Conservation (phyloP, 257 asterid species). For the Euphrasia confusa region DNA sequence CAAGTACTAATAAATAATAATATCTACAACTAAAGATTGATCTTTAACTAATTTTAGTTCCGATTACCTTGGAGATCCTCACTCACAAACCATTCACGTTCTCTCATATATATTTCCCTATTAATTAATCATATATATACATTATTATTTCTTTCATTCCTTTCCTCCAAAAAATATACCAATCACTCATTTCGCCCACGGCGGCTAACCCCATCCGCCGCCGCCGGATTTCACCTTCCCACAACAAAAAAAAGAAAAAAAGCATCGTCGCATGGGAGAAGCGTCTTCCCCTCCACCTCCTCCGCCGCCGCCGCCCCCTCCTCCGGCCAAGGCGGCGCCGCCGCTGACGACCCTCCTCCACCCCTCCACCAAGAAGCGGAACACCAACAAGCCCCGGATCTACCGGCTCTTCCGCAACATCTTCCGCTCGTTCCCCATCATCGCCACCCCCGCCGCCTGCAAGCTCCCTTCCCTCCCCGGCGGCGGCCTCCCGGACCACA, state of each 20-base stretch:
- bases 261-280: constrained; percentile 51
- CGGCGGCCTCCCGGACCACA: constrained; percentile 43
- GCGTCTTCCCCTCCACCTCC: constrained; percentile 30
- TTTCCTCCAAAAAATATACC: no score
- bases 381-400: constrained; percentile 27
- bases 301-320: constrained; percentile 21
- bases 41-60: no score
- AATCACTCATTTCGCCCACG: no score
- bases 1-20: no score
- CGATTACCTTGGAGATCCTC: no score
- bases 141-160: no score
- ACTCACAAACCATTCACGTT: no score
- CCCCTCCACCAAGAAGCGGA: constrained; percentile 46
- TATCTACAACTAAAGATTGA: no score
- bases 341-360: constrained; percentile 45
- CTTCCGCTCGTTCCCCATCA: constrained; percentile 78
- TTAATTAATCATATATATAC: no score
- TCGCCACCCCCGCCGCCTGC: constrained; percentile 52
- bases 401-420: constrained; percentile 62
- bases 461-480: constrained; percentile 62
- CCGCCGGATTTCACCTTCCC: neutral
- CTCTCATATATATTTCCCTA: no score
- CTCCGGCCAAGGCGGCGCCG: neutral
- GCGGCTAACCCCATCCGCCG: no score
- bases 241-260: neutral